Conservation (phyloP, 2,329 filamentous ascomycete species). For the Scedosporium aurantiacum region DNA sequence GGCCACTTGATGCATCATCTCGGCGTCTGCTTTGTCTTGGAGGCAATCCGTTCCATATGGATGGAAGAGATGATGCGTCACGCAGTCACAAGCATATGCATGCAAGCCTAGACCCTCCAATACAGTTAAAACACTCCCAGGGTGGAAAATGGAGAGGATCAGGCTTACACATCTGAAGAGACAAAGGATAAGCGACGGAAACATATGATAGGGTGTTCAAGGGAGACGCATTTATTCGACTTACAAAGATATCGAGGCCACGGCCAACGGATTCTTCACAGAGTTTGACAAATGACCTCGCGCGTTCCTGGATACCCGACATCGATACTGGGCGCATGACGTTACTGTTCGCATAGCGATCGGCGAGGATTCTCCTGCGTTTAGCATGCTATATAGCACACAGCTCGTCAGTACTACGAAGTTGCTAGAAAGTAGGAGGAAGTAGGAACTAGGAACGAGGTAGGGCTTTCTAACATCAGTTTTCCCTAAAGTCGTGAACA, state of each 20-base stretch:
- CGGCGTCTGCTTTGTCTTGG: constrained; percentile 40
- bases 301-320: constrained; percentile 45
- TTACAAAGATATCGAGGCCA: constrained; percentile 51
- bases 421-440: neutral
- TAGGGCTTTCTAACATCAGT: constrained; percentile 29
- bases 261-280: constrained; percentile 33
- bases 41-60: constrained; percentile 53
- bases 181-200: neutral
- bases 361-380: constrained; percentile 51
- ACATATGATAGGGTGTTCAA: neutral
- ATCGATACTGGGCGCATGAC: constrained; percentile 45
- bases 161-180: constrained; percentile 10
- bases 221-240: constrained; percentile 10
- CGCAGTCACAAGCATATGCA: constrained; percentile 58
- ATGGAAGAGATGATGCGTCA: constrained; percentile 59
- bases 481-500: constrained; percentile 49
- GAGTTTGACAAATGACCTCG: constrained; percentile 40
- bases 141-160: neutral
- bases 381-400: constrained; percentile 38
- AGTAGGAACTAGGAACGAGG: neutral
- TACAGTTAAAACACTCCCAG: neutral
- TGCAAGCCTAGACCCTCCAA: constrained; percentile 35
- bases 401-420: neutral
- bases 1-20: constrained; percentile 58
- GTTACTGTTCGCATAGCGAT: constrained; percentile 59